Conservation (phyloP, 1,139 yeast genomes). For the Geotrichum aggregatum region DNA sequence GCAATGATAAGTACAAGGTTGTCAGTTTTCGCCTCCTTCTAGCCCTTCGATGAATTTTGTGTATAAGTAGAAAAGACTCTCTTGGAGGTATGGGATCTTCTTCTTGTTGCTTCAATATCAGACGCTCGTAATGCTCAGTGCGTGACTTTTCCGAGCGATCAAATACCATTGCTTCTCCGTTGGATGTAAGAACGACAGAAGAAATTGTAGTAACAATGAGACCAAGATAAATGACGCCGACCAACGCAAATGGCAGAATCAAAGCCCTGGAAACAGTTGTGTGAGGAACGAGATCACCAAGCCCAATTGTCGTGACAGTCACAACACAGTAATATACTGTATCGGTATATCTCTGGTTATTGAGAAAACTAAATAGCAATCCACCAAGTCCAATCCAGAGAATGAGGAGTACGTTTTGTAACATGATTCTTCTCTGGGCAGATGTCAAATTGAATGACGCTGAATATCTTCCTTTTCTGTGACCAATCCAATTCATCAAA, state of each 20-base stretch:
- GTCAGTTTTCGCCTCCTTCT: slow-evolving; percentile 22
- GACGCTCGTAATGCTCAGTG: slow-evolving; percentile 19
- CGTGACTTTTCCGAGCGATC: slow-evolving; percentile 29
- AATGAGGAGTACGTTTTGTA: slow-evolving; percentile 60
- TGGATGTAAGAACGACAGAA: slow-evolving; percentile 55
- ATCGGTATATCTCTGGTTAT: slow-evolving; percentile 51
- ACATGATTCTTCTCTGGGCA: slow-evolving; percentile 67
- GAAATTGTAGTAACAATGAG: slow-evolving; percentile 66
- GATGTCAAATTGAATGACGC: slow-evolving; percentile 62
- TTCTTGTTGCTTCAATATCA: slow-evolving; percentile 8
- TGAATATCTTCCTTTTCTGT: slow-evolving; percentile 54
- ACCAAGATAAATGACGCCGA: slow-evolving; percentile 70
- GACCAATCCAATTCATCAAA: slow-evolving; percentile 59
- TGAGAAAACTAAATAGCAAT: slow-evolving; percentile 47
- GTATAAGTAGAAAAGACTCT: slow-evolving; percentile 52
- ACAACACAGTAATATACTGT: slow-evolving; percentile 68
- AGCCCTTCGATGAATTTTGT: slow-evolving; percentile 34
- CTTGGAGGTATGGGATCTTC: not conserved
- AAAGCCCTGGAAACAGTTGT: slow-evolving; percentile 53
- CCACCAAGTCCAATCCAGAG: slow-evolving; percentile 72
- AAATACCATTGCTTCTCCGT: slow-evolving; percentile 49
- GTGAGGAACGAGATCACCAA: slow-evolving; percentile 65
- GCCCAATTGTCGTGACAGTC: slow-evolving; percentile 70
- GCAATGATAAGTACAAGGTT: slow-evolving; percentile 44
- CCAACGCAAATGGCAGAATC: slow-evolving; percentile 56